A percentile compares a stretch with the other conserved stretches of the same genome.
Conservation (phyloP, 768 basidiomycete genomes). For the Tylopilus subfusipes region DNA sequence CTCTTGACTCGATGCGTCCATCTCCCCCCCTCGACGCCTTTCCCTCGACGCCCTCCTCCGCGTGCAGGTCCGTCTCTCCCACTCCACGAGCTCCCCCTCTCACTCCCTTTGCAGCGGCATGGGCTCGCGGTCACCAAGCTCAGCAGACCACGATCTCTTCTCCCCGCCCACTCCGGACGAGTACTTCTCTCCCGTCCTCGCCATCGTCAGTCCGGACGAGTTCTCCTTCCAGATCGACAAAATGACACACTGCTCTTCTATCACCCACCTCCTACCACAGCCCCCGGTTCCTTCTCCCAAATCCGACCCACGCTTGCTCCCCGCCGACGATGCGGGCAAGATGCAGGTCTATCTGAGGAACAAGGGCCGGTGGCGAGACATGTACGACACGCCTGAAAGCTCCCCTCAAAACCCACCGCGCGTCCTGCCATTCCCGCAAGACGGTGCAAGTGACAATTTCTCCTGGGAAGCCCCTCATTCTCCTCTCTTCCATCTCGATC, state of each 20-base stretch:
- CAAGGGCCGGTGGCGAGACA: constrained; percentile 7
- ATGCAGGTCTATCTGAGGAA: constrained; percentile 16
- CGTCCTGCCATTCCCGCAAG: background rate
- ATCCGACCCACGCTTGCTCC: background rate
- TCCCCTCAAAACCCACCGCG: constrained; percentile 4
- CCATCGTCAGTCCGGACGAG: constrained; percentile 15
- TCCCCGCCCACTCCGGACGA: constrained; percentile 23
- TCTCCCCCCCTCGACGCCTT: background rate
- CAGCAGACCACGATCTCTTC: constrained; percentile 6
- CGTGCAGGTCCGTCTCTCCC: constrained; percentile 21
- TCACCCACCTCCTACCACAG: constrained; percentile 1
- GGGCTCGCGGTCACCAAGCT: constrained; percentile 16
- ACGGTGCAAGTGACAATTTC: constrained; percentile 7
- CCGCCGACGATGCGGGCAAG: constrained; percentile 15
- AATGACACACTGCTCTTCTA: background rate
- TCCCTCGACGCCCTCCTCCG: constrained; percentile 22
- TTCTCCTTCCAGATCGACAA: constrained; percentile 10
- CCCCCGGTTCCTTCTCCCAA: background rate
- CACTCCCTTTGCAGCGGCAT: background rate
- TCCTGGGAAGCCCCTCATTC: constrained; percentile 15
- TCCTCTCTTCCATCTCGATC: background rate
- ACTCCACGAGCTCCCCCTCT: background rate
- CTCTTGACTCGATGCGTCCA: background rate
- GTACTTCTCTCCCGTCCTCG: constrained; percentile 2
- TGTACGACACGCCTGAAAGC: constrained; percentile 8